A percentile compares a stretch with the other conserved stretches of the same genome.
phyloP scores from a whole-genome alignment of 768 basidiomycete genomes.

The Boletus pseudopeckii region DNA sequence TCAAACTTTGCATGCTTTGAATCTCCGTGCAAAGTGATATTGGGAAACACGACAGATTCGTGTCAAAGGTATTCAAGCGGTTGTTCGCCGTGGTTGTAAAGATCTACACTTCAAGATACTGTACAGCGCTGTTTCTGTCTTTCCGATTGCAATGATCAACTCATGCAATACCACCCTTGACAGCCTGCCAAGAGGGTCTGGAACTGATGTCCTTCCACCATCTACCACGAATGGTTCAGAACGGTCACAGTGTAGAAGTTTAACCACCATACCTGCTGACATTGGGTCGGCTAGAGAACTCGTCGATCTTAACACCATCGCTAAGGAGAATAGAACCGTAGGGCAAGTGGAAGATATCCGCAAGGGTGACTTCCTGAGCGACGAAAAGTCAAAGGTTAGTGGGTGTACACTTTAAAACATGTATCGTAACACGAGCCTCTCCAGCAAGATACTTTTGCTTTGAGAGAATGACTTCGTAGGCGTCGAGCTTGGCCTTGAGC shows the following conservation, averaged over 20 bases:
- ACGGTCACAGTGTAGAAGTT: neutral
- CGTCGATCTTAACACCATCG: conserved; percentile 3
- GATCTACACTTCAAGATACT: no score
- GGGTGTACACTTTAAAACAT: neutral
- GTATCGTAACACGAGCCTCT: conserved; percentile 17
- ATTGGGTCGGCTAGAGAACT: conserved; percentile 17
- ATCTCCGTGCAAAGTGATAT: no score
- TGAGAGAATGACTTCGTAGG: conserved; percentile 33
- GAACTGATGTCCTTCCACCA: conserved; percentile 49
- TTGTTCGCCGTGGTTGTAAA: no score
- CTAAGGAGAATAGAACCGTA: conserved; percentile 12
- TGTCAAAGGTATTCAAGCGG: no score
- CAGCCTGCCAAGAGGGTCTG: conserved; percentile 43
- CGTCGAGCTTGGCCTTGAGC: conserved; percentile 33
- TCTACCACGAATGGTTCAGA: conserved; percentile 21
- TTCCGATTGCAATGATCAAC: no score
- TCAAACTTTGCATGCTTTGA: no score
- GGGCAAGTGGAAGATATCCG: conserved; percentile 21
- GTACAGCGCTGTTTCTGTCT: neutral
- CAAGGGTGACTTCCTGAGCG: conserved; percentile 16
- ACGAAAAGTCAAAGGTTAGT: neutral
- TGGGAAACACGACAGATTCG: no score
- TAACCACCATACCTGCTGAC: conserved; percentile 14
- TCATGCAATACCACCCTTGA: conserved; percentile 33
- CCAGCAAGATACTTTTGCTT: conserved; percentile 38